Evolutionary conservation across 305 asterid species (phyloP).

Genomic region (Salvia sclarea): DNA sequence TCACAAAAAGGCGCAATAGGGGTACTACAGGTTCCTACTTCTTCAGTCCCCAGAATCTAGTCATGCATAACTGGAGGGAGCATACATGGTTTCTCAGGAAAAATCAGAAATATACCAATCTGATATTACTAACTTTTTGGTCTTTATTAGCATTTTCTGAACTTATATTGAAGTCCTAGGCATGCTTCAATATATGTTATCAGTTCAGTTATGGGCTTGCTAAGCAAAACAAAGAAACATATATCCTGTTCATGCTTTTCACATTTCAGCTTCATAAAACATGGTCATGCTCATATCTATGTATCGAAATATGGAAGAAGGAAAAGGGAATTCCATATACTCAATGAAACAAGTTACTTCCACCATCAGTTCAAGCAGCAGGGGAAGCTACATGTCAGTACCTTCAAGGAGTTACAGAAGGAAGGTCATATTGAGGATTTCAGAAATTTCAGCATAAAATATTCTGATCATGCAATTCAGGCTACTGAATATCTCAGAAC

Average conservation of each 20-base stretch:
- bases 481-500: neutral
- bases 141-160: neutral
- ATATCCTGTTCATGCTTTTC: neutral
- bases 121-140: neutral
- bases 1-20: neutral
- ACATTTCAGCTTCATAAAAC: conserved; percentile 2
- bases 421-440: neutral
- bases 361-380: conserved; percentile 20
- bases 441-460: neutral
- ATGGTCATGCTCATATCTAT: neutral
- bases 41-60: conserved; percentile 7
- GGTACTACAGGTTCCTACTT: conserved; percentile 1
- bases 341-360: neutral
- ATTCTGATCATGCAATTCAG: conserved; percentile 13
- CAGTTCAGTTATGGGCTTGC: conserved; percentile 7
- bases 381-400: neutral
- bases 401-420: neutral
- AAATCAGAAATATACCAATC: conserved; percentile 3
- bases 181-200: conserved; percentile 1
- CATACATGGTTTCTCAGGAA: neutral
- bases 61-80: neutral
- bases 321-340: neutral
- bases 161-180: neutral
- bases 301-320: conserved; percentile 6
- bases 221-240: neutral